A percentile compares a stretch with the other conserved stretches of the same genome.
These are phyloP conservation scores for Phaeosphaeriaceae sp. DNA, from an alignment of 2,329 filamentous ascomycete genomes.

Conservation along the genomic window DNA sequence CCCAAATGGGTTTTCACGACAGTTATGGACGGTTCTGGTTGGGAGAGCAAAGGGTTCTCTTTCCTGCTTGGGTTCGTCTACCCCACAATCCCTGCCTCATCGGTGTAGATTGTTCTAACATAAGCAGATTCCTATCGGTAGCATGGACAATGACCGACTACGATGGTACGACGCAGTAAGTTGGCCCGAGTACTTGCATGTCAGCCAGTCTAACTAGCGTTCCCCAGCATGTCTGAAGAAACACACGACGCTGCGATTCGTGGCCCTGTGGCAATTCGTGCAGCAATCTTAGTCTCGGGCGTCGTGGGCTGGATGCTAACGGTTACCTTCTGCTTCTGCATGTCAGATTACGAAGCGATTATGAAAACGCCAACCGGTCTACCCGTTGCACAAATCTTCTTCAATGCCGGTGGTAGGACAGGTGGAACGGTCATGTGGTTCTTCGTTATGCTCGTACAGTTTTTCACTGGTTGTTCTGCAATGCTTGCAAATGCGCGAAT, in stretches of 20 bases:
- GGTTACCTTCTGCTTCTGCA: constrained; percentile 68
- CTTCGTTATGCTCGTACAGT: constrained; percentile 67
- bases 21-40: constrained; percentile 67
- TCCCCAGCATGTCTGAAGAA: constrained; percentile 67
- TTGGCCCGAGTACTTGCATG: constrained; percentile 21
- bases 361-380: constrained; percentile 65
- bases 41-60: constrained; percentile 66
- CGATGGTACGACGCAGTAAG: constrained; percentile 69
- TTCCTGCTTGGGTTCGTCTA: constrained; percentile 63
- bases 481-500: constrained; percentile 69
- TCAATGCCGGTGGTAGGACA: constrained; percentile 63
- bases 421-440: constrained; percentile 68
- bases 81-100: background rate
- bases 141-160: constrained; percentile 74
- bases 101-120: constrained; percentile 9
- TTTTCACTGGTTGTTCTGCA: constrained; percentile 69
- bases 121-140: constrained; percentile 58
- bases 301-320: constrained; percentile 67
- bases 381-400: constrained; percentile 63
- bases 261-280: constrained; percentile 65
- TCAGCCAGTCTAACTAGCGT: constrained; percentile 30
- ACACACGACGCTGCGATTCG: constrained; percentile 67
- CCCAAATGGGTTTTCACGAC: constrained; percentile 67
- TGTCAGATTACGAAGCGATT: constrained; percentile 63
- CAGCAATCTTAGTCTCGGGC: constrained; percentile 66